phyloP scores from a whole-genome alignment of 495 filamentous ascomycete genomes.

The Neurospora tetraspora region DNA sequence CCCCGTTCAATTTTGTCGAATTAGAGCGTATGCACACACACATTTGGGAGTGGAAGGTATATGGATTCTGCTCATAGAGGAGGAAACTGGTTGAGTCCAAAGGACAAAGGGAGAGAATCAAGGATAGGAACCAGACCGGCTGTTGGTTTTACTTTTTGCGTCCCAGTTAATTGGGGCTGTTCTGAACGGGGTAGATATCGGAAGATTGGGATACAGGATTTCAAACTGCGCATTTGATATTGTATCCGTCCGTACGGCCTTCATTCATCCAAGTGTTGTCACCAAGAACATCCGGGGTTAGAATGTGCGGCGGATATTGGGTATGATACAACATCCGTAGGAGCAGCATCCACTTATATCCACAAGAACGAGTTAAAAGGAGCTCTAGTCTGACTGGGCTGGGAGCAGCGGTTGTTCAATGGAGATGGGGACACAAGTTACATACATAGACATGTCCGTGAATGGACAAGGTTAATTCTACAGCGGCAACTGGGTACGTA shows the following conservation, averaged over 20 bases:
- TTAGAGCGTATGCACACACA: background rate
- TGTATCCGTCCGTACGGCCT: no score
- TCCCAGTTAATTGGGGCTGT: background rate
- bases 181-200: no score
- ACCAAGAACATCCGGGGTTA: no score
- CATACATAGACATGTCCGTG: background rate
- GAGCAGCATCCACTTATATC: no score
- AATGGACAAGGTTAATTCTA: background rate
- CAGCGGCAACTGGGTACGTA: background rate
- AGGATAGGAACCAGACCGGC: background rate
- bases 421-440: background rate
- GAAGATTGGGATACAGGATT: no score
- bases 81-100: background rate
- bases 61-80: background rate
- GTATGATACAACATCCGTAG: no score
- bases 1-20: background rate
- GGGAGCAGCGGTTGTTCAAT: background rate
- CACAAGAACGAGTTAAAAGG: no score
- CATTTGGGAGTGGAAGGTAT: background rate
- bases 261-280: no score
- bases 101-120: background rate
- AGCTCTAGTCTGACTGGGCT: background rate
- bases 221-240: no score
- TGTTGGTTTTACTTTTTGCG: background rate
- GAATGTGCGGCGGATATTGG: no score